Evolutionary conservation across 208 protist genomes (phyloP).

Genomic region (Vickermania ingenoplastis): DNA sequence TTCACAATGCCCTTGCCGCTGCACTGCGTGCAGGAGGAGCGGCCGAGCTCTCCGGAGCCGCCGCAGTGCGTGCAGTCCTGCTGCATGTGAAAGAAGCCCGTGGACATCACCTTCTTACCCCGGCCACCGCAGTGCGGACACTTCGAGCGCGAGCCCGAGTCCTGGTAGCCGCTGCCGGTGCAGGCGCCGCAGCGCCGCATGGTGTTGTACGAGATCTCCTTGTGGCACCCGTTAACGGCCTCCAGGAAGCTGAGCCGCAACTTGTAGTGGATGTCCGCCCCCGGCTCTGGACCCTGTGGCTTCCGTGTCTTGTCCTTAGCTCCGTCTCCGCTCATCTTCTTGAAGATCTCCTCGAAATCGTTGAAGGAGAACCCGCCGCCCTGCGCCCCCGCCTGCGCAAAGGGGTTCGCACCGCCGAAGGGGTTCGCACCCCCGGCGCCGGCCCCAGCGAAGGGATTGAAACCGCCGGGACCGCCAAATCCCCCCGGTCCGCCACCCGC

Average conservation of each 20-base stretch:
- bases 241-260: constrained; percentile 71
- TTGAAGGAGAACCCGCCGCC: constrained; percentile 69
- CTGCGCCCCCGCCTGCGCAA: constrained; percentile 8
- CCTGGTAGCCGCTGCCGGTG: constrained; percentile 72
- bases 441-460: constrained; percentile 21
- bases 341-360: constrained; percentile 85
- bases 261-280: constrained; percentile 84
- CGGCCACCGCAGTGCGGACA: constrained; percentile 80
- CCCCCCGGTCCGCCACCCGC: constrained; percentile 43
- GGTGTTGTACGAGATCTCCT: constrained; percentile 87
- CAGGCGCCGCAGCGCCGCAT: constrained; percentile 78
- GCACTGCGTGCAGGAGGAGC: constrained; percentile 70
- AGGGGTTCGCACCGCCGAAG: constrained; percentile 17
- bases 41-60: constrained; percentile 72
- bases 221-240: constrained; percentile 76
- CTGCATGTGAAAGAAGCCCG: constrained; percentile 89
- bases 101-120: constrained; percentile 87
- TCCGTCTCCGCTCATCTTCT: constrained; percentile 70
- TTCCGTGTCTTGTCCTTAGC: constrained; percentile 78
- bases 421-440: constrained; percentile 34
- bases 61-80: constrained; percentile 87
- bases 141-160: constrained; percentile 60
- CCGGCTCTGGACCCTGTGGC: constrained; percentile 74
- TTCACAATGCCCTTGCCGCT: constrained; percentile 85
- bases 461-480: constrained; percentile 15